Evolutionary conservation across 306 rosid genomes (phyloP), one percentile per base, ranked within the genome.

Genomic region (Malus orientalis): DNA sequence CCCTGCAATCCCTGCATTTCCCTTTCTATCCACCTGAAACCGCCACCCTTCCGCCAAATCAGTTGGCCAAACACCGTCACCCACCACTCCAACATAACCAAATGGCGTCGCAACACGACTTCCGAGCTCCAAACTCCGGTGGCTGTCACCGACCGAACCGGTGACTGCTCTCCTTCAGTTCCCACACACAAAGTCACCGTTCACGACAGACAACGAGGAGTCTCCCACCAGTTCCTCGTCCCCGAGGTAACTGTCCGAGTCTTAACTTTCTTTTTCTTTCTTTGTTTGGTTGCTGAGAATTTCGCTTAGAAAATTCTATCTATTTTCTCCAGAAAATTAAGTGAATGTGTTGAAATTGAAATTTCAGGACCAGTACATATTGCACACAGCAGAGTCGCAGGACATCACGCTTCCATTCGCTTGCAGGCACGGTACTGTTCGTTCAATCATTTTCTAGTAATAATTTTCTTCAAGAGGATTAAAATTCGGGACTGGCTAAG

Each of bases 401-500:
- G 84, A 89, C 76, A 89, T 95, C 72, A 76, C 85, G 18, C 99
- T 95, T 89, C 99, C 98, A n/a, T 95, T 92, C 81, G 96, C 98
- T 79, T 92, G 99, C 96, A 91, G 99, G 89, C 99, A 92, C 82
- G 99, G 99, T 95, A 92, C 76, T 90, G 77, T 71, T 81, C 74
- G 78, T 79, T 66, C 36, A 59, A 14, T 57, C 51, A 72, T 33
- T 27, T 77, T 58, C 81, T 70, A 54, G 57, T 7, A 40, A 65
- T 78, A 23, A 16, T 23, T 22, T 63, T 75, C 4, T 11, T 23
- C 15, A 14, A 49, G 23, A 12, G 78, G 15, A 29, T 64, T 29
- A 8, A 67, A 70, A 59, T 30, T 70, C 19, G 7, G 19, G 19
- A 47, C 54, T 47, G 54, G 6, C 19, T 47, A 47, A 13, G 54